Evolutionary conservation across 345 rosid species (phyloP).

Genomic region (Erysimum cheiranthoides): DNA sequence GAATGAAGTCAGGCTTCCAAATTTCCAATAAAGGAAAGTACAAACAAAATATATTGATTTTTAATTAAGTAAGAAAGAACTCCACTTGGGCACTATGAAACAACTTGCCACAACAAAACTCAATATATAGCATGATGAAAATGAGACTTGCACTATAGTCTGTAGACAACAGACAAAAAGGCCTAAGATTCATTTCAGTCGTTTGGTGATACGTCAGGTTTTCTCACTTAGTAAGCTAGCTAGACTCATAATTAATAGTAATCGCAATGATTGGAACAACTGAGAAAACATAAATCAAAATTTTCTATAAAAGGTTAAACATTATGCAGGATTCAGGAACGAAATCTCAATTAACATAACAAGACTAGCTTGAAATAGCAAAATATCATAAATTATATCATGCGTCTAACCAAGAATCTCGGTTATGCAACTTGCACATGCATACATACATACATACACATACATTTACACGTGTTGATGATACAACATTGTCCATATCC

Average conservation of each 20-base stretch:
- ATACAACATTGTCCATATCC: slow-evolving; percentile 22
- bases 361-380: slow-evolving; percentile 13
- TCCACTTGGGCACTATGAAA: slow-evolving; percentile 41
- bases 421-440: slow-evolving; percentile 30
- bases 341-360: not conserved
- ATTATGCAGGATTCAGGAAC: not conserved
- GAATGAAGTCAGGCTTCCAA: slow-evolving; percentile 9
- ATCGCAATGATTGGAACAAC: not conserved
- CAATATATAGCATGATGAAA: not conserved
- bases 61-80: not conserved
- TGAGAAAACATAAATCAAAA: not conserved
- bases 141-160: not conserved
- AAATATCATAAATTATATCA: not conserved
- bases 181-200: not conserved
- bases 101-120: slow-evolving; percentile 34
- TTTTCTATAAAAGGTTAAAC: not conserved
- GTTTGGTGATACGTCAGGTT: slow-evolving; percentile 14
- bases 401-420: slow-evolving; percentile 18
- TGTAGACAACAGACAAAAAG: slow-evolving; percentile 8
- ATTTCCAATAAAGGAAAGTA: slow-evolving; percentile 23
- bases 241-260: not conserved
- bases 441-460: not conserved
- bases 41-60: not conserved
- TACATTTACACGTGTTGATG: not conserved
- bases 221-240: not conserved